These are phyloP conservation scores for Nemania sp. DNA, from an alignment of 2,329 filamentous ascomycete species.

Conservation along the genomic window DNA sequence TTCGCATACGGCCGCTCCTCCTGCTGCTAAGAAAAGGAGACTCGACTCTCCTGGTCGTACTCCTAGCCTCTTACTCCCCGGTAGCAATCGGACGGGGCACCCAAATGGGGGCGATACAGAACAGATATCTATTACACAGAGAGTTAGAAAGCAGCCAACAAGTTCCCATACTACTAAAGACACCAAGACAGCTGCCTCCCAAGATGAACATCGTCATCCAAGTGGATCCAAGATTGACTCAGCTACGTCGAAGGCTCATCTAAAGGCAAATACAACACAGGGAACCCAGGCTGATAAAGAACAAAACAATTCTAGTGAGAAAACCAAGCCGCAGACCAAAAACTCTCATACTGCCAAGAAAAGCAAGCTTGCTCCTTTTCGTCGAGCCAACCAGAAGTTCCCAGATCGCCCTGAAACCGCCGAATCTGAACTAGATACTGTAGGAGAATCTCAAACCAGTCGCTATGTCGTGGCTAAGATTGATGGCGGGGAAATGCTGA, in stretches of 20 bases:
- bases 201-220: too few relatives aligned
- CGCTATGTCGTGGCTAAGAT: not conserved
- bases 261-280: not conserved
- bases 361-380: constrained; percentile 17
- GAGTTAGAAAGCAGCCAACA: too few relatives aligned
- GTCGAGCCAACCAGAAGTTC: not conserved
- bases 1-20: too few relatives aligned
- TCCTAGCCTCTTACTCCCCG: too few relatives aligned
- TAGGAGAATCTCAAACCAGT: not conserved
- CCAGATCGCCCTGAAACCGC: not conserved
- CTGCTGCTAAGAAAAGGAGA: too few relatives aligned
- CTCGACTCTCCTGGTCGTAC: too few relatives aligned
- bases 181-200: too few relatives aligned
- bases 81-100: too few relatives aligned
- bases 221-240: not conserved
- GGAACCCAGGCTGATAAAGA: not conserved
- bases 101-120: too few relatives aligned
- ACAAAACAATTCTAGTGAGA: not conserved
- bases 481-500: not conserved
- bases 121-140: too few relatives aligned
- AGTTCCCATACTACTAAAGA: too few relatives aligned
- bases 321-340: not conserved
- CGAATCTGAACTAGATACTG: not conserved
- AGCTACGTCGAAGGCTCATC: not conserved
- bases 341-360: not conserved